Evolutionary conservation across 2,329 filamentous ascomycete species (phyloP), one percentile per base, ranked within the genome.

Genomic region (Fusarium temperatum): DNA sequence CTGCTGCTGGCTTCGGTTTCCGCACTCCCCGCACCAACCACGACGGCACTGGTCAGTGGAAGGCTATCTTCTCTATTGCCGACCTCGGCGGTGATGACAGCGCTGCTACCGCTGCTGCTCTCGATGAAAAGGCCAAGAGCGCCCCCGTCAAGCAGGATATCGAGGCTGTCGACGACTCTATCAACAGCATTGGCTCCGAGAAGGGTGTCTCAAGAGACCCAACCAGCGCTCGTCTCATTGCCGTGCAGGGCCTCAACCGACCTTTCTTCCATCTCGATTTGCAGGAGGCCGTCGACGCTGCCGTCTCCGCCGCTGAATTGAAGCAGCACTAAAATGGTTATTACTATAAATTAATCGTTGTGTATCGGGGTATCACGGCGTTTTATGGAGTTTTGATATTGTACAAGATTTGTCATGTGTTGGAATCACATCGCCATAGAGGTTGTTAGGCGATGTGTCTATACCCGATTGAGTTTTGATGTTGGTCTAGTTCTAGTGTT

Each of bases 21-120:
- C 80, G 80, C 17, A 81, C 81, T 11, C 83, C 77, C 15, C 78
- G 70, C 10, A 30, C 39, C n/a, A 47, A 73, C 48, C 75, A 76
- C 15, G 75, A 79, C 24, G 69, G 70, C 20, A 59, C 79, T 5
- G 78, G 78, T 22, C 77, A 81, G 26, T 83, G 81, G 82, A 95
- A 94, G 83, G 93, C 94, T 28, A 95, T 98, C 76, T 98, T 98
- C 87, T 94, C 91, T 79, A 95, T 98, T 39, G 94, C 96, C 3
- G 94, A 98, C 79, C 90, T 97, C 58, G 91, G 94, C 67, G 92
- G 95, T 15, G 85, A 86, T 3, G 85, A 91, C 63, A 94, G 92
- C 24, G 93, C 93, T 2, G 77, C 81, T 14, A 75, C 75, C 18
- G 79, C 79, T 32, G 91, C 92, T 3, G 89, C 89, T 0, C 85